Base-by-base conservation (phyloP, 768 basidiomycete species). In the Leccinellum luteum region DNA sequence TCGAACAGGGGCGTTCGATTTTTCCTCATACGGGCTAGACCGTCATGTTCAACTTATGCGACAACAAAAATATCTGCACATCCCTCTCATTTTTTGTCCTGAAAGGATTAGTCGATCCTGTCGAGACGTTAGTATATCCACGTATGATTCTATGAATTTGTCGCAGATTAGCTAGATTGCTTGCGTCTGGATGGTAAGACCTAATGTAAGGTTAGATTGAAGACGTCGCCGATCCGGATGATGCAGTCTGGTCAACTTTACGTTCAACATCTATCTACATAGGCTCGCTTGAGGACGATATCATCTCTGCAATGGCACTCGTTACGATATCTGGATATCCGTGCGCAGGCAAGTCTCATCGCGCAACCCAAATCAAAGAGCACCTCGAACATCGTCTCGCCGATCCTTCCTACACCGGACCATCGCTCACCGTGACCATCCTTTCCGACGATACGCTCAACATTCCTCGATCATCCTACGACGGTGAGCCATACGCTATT, bases 321-420 rank as follows among this genome's bases (percentile, higher is more conserved):
- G 78, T 99, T 63, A 96, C 94, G 2, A 77, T 98, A 41, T 81
- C 90, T 28, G 96, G 96, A 15, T 95, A 81, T 74, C 96, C 96
- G 0, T 86, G 80, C 62, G 87, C 89, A 43, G 95, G 96, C 55
- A 99, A 99, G 75, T 81, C 90, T 1, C 77, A 70, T n/a, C 76
- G 94, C 34, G 89, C 87, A 2, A 58, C 69, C 0, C 84, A 94
- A 68, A 78, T 99, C 48, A 76, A 78, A 53, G 65, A 67, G 6
- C 78, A 82, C 64, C 78, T 98, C 50, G 77, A 86, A 50, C 44
- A 53, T 2, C 79, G 81, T 23, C 70, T 94, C 9, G 64, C 71
- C 13, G 76, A 82, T 44, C 69, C 78, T 2, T 63, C 60, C 0
- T 87, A 88, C 68, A 64, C 69, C n/a, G 88, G 86, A 0, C 84